Base-by-base conservation (phyloP, 23 red algal genomes). In the Gracilaria gracilis region DNA sequence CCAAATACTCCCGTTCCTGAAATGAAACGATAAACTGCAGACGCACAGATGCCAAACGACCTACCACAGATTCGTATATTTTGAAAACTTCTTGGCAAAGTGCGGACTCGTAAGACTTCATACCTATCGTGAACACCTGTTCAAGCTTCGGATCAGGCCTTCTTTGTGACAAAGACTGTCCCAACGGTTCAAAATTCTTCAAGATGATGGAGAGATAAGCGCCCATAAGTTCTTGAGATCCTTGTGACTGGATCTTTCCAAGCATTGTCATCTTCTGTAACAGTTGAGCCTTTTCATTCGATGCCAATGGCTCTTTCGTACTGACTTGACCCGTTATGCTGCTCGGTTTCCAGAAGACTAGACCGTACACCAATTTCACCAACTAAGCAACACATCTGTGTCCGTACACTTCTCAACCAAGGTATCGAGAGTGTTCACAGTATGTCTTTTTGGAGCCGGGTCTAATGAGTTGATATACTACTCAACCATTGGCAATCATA, bases 1-100 rank as follows among this genome's bases (percentile, higher is more conserved):
- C 74, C n/a, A 96, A 79, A 29, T 72, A 67, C 55, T 96, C 94
- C 97, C 97, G 96, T 65, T 95, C 94, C 70, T 99, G 94, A 19
- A 95, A 83, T 38, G 87, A 75, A 17, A 96, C 16, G 49, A 99
- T 91, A 65, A 86, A 96, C 14, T 87, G 47, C 28, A 99, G 79
- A 40, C 93, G 78, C 1, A 87, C 50, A 2, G 76, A 47, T 33
- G 88, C 85, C 36, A 74, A 85, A 34, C 67, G 21, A 9, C 42
- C 57, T 23, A 95, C 74, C 15, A 80, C 51, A 66, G 70, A 71
- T 38, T 90, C 72, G 42, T 92, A 95, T 24, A 98, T 82, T 25
- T 67, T 42, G 61, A 95, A 93, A 59, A 98, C 95, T 44, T 83
- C 35, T 48, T 70, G 48, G 4, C 96, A 87, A 25, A 73, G 81